These are phyloP conservation scores for Nicotiana attenuata DNA, from an alignment of 257 asterid species.

Conservation along the genomic window DNA sequence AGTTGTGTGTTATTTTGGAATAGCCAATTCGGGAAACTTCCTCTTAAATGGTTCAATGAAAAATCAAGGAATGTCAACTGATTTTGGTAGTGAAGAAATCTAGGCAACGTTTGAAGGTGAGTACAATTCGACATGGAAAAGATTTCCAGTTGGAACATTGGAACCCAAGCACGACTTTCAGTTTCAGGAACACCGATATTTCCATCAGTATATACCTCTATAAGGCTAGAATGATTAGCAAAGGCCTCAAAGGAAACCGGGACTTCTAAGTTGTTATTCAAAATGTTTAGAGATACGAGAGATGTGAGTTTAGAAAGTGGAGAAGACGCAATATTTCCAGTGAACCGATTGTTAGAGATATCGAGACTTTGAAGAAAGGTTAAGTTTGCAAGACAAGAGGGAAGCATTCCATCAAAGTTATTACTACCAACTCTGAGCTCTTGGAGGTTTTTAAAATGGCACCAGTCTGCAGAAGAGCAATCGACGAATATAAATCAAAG, in stretches of 20 bases:
- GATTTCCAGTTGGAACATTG: not conserved
- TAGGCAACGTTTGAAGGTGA: not conserved
- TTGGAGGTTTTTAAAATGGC: not conserved
- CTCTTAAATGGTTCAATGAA: not conserved
- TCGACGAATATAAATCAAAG: too few relatives aligned
- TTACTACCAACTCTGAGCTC: not conserved
- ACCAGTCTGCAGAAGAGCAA: not conserved
- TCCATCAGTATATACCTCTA: not conserved
- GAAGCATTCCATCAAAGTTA: not conserved
- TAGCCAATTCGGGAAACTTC: not conserved
- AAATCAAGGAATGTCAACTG: not conserved
- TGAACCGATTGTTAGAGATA: not conserved
- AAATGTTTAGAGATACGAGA: not conserved
- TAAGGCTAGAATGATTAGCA: not conserved
- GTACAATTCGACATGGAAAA: not conserved
- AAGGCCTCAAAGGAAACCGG: not conserved
- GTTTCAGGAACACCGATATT: not conserved
- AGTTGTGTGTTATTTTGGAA: not conserved
- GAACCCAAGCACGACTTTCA: not conserved
- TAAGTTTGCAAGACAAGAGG: not conserved
- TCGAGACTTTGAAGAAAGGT: not conserved
- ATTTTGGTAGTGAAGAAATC: not conserved
- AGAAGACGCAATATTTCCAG: constrained; percentile 1
- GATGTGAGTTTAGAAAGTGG: not conserved
- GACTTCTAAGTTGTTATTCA: not conserved